Percentiles rank a stretch among this genome's conserved stretches.
Evolutionary conservation across 306 rosid species (phyloP).

Genomic region (Acacia crassicarpa): DNA sequence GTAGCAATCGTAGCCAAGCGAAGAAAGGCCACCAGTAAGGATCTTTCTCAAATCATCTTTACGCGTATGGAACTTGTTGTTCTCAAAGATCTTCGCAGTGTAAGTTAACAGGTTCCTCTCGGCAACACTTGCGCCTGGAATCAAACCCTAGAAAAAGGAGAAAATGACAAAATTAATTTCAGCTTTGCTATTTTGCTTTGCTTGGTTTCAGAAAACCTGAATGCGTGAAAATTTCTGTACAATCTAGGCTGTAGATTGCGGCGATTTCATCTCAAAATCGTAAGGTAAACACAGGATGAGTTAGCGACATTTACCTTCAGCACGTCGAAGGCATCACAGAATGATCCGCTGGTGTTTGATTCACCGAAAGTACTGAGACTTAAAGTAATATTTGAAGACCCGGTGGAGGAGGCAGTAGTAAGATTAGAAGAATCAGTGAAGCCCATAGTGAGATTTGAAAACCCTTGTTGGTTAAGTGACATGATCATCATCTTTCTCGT

Average conservation of each 20-base stretch:
- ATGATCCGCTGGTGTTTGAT: slow-evolving; percentile 19
- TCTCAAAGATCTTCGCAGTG: slow-evolving; percentile 78
- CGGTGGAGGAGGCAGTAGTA: too few species aligned
- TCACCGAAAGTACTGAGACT: too few species aligned
- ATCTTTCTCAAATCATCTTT: slow-evolving; percentile 76
- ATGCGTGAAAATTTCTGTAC: neutral
- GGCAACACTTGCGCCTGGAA: slow-evolving; percentile 65
- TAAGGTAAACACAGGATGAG: neutral
- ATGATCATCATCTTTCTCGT: too few species aligned
- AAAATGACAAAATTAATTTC: neutral
- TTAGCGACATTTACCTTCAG: slow-evolving; percentile 62
- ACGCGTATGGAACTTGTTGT: slow-evolving; percentile 53
- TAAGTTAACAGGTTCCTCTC: slow-evolving; percentile 94
- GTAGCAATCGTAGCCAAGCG: slow-evolving; percentile 78
- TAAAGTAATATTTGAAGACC: too few species aligned
- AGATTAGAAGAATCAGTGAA: too few species aligned
- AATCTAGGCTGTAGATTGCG: neutral
- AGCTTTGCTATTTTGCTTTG: neutral
- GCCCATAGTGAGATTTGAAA: too few species aligned
- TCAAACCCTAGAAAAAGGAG: slow-evolving; percentile 17
- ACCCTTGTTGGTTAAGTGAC: too few species aligned
- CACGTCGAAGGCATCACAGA: slow-evolving; percentile 58
- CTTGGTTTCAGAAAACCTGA: slow-evolving; percentile 18
- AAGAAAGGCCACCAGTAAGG: slow-evolving; percentile 59
- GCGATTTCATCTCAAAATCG: neutral